phyloP scores from a whole-genome alignment of 179 eudicot genomes.

The Gypsophila paniculata region DNA sequence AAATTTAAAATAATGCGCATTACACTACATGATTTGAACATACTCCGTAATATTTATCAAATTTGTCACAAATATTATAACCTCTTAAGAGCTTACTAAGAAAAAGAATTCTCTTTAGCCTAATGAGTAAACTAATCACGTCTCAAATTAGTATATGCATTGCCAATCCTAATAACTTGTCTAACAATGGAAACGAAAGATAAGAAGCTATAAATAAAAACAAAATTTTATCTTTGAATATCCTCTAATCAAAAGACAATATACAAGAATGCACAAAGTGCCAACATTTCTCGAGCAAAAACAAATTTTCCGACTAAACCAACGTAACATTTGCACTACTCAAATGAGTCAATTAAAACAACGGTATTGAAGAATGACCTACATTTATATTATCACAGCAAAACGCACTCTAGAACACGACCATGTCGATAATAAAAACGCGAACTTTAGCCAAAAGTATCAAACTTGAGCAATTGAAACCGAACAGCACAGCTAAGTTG shows the following conservation, averaged over 20 bases:
- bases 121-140: conserved; percentile 1
- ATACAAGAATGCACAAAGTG: not conserved
- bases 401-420: not conserved
- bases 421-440: not conserved
- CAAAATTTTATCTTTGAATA: no score
- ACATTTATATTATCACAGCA: not conserved
- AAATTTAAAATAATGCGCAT: not conserved
- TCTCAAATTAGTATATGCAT: not conserved
- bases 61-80: not conserved
- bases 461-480: not conserved
- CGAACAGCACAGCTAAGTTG: not conserved
- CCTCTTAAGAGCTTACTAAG: not conserved
- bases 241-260: no score
- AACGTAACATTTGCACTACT: not conserved
- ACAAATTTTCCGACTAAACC: not conserved
- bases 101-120: not conserved
- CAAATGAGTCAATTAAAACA: not conserved
- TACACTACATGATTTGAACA: not conserved
- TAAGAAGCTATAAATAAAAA: no score
- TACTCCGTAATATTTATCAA: not conserved
- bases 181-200: no score
- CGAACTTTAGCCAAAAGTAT: not conserved
- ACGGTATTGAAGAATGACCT: not conserved
- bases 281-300: not conserved
- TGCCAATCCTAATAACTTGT: not conserved